phyloP scores from a whole-genome alignment of 176 grass and related monocot species.

The Cocos nucifera region DNA sequence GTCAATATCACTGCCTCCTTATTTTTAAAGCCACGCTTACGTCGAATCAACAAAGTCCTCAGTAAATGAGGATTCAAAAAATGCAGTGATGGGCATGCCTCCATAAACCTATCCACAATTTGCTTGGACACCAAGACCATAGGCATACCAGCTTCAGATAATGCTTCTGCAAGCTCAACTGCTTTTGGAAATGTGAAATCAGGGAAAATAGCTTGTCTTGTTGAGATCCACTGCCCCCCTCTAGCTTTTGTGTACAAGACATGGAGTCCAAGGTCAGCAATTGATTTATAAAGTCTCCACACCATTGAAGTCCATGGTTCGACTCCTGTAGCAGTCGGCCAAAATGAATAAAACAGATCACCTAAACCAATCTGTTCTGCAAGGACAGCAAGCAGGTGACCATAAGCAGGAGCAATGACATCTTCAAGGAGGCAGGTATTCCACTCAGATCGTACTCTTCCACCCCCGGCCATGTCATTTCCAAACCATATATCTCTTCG shows the following conservation, averaged over 20 bases:
- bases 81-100: slow-evolving; percentile 66
- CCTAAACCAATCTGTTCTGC: slow-evolving; percentile 70
- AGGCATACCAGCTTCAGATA: slow-evolving; percentile 75
- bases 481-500: slow-evolving; percentile 98
- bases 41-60: slow-evolving; percentile 78
- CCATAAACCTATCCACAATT: slow-evolving; percentile 71
- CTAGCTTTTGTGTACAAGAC: slow-evolving; percentile 85
- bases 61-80: slow-evolving; percentile 77
- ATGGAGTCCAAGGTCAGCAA: slow-evolving; percentile 68
- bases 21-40: slow-evolving; percentile 60
- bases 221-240: slow-evolving; percentile 89
- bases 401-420: slow-evolving; percentile 75
- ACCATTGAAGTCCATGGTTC: slow-evolving; percentile 94
- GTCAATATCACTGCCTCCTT: slow-evolving; percentile 73
- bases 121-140: slow-evolving; percentile 67
- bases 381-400: slow-evolving; percentile 72
- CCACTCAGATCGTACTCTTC: slow-evolving; percentile 90
- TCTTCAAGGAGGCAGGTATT: slow-evolving; percentile 88
- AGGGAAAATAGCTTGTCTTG: slow-evolving; percentile 88
- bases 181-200: slow-evolving; percentile 81
- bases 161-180: slow-evolving; percentile 60
- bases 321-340: slow-evolving; percentile 58
- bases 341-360: slow-evolving; percentile 79
- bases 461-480: slow-evolving; percentile 93
- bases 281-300: slow-evolving; percentile 63